These are phyloP conservation scores for Candida maltosa DNA, from an alignment of 805 yeast species.

Conservation along the genomic window DNA sequence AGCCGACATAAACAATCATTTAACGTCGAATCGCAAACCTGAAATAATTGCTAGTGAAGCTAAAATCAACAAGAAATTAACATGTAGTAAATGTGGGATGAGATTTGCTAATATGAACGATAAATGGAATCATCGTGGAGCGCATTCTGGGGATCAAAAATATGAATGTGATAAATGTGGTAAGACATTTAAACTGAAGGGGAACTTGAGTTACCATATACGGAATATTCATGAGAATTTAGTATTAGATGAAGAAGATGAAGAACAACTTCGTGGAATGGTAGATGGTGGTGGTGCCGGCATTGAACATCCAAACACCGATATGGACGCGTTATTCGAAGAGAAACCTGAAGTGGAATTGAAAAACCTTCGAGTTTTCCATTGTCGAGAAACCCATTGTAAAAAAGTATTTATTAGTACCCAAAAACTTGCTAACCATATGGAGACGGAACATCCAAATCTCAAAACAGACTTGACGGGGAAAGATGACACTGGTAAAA, in stretches of 20 bases:
- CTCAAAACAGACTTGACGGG: neutral
- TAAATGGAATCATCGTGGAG: conserved; percentile 10
- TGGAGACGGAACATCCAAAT: conserved; percentile 6
- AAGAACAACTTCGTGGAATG: too few relatives aligned
- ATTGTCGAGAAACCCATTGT: conserved; percentile 10
- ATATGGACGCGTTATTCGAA: neutral
- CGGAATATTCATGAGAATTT: conserved; percentile 12
- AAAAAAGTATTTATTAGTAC: conserved; percentile 9
- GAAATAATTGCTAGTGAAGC: conserved; percentile 4
- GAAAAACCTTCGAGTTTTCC: conserved; percentile 10
- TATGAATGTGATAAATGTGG: conserved; percentile 11
- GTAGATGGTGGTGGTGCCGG: conserved; percentile 4
- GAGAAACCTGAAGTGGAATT: conserved; percentile 3
- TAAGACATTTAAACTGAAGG: conserved; percentile 11
- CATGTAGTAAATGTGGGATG: conserved; percentile 11
- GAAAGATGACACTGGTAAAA: neutral
- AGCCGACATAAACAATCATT: too few relatives aligned
- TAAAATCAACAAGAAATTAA: conserved; percentile 1
- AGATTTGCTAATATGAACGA: conserved; percentile 9
- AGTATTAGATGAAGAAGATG: conserved; percentile 3
- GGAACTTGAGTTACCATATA: conserved; percentile 9
- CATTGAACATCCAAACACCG: neutral
- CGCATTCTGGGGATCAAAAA: conserved; percentile 11
- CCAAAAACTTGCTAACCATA: conserved; percentile 8
- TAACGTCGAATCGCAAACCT: conserved; percentile 2